These are phyloP conservation scores for Sporobolomyces pararoseus DNA, from an alignment of 768 basidiomycete species.

Conservation along the genomic window DNA sequence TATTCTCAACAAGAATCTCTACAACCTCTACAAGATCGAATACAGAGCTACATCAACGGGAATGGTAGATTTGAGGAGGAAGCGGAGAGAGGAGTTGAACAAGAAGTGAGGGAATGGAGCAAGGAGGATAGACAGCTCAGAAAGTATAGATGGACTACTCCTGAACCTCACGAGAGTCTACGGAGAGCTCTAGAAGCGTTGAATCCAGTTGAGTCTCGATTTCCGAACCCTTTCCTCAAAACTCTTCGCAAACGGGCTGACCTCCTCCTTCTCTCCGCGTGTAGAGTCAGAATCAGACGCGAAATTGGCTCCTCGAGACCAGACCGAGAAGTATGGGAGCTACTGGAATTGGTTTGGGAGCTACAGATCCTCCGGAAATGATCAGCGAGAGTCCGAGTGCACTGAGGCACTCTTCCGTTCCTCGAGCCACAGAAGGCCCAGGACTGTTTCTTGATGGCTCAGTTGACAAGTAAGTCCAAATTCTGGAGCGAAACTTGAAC, in stretches of 20 bases:
- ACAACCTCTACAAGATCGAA: neutral
- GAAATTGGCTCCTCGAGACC: conserved; percentile 11
- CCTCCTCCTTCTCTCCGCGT: neutral
- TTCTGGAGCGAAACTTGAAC: too few species aligned
- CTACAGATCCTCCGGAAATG: conserved; percentile 5
- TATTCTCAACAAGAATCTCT: neutral
- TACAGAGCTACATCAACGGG: neutral
- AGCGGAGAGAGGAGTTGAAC: neutral
- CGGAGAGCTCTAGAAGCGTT: neutral
- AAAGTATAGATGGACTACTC: conserved; percentile 25
- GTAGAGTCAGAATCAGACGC: conserved; percentile 15
- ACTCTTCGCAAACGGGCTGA: too few species aligned
- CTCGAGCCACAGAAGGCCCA: neutral
- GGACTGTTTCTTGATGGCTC: conserved; percentile 5
- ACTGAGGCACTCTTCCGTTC: neutral
- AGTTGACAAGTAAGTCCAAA: conserved; percentile 13
- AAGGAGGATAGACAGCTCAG: conserved; percentile 20
- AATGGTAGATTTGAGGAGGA: neutral
- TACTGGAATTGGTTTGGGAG: conserved; percentile 27
- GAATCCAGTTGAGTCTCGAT: conserved; percentile 4
- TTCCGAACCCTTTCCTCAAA: too few species aligned
- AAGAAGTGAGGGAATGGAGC: conserved; percentile 7
- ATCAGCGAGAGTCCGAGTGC: neutral
- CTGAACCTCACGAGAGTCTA: conserved; percentile 15
- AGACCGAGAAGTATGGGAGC: neutral